phyloP scores from a whole-genome alignment of 1,284 basidiomycete genomes.

The Pterula multifida region DNA sequence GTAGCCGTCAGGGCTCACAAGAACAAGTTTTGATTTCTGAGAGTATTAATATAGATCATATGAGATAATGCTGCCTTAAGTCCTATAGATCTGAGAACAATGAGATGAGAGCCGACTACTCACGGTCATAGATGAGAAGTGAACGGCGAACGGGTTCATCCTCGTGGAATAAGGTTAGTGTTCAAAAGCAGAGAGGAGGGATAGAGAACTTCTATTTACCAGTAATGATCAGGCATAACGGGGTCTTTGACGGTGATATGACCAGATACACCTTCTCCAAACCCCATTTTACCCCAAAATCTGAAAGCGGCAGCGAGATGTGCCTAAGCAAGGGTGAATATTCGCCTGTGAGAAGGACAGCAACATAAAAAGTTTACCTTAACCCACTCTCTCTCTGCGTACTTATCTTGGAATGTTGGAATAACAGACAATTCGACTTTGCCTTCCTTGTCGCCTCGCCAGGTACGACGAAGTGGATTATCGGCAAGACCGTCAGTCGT shows the following conservation, averaged over 20 bases:
- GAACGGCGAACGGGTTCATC: constrained; percentile 19
- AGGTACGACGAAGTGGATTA: constrained; percentile 10
- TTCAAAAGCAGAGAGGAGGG: neutral
- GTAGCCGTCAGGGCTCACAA: constrained; percentile 17
- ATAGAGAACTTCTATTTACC: constrained; percentile 4
- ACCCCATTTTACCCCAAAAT: constrained; percentile 23
- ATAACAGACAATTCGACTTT: neutral
- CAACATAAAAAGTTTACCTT: neutral
- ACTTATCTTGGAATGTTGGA: neutral
- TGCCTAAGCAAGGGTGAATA: too few relatives aligned
- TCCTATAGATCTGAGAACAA: too few relatives aligned
- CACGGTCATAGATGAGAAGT: constrained; percentile 18
- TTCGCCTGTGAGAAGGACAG: too few relatives aligned
- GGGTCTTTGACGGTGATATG: constrained; percentile 48
- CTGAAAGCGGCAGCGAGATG: constrained; percentile 2
- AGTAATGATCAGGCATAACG: constrained; percentile 13
- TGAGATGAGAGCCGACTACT: neutral
- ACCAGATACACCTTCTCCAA: constrained; percentile 49
- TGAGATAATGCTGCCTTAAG: too few relatives aligned
- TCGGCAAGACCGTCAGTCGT: constrained; percentile 4
- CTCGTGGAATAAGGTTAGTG: constrained; percentile 7
- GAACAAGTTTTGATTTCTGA: constrained; percentile 19
- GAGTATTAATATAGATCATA: neutral
- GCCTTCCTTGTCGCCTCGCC: constrained; percentile 12
- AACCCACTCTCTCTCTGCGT: constrained; percentile 2